A percentile compares a stretch with the other conserved stretches of the same genome.
phyloP scores from a whole-genome alignment of 2,329 filamentous ascomycete species.

The Hirsutella minnesotensis region DNA sequence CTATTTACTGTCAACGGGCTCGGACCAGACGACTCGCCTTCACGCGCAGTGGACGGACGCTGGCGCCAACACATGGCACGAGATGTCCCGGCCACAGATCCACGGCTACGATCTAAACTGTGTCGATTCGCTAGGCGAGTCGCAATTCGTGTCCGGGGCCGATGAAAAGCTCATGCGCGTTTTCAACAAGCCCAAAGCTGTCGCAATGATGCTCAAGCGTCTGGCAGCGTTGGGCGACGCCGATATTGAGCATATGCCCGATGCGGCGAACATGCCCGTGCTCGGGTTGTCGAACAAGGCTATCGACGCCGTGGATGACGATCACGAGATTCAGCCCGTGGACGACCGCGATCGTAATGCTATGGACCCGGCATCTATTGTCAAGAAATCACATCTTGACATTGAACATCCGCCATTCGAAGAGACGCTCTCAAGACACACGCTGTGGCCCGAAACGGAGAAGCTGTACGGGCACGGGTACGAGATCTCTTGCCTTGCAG shows the following conservation, averaged over 20 bases:
- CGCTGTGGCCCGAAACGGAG: slow-evolving; percentile 90
- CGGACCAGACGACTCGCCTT: slow-evolving; percentile 85
- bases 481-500: slow-evolving; percentile 81
- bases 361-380: slow-evolving; percentile 40
- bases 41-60: slow-evolving; percentile 63
- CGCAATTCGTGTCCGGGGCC: slow-evolving; percentile 83
- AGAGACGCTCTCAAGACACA: slow-evolving; percentile 78
- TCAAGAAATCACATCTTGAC: slow-evolving; percentile 50
- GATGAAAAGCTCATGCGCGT: slow-evolving; percentile 98
- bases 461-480: slow-evolving; percentile 98
- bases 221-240: slow-evolving; percentile 48
- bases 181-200: slow-evolving; percentile 77
- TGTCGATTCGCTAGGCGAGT: slow-evolving; percentile 60
- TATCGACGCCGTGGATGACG: slow-evolving; percentile 47
- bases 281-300: slow-evolving; percentile 95
- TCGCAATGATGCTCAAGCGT: slow-evolving; percentile 59
- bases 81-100: slow-evolving; percentile 90
- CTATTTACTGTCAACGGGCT: slow-evolving; percentile 79
- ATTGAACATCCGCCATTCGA: slow-evolving; percentile 71
- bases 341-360: slow-evolving; percentile 40
- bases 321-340: slow-evolving; percentile 29
- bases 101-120: slow-evolving; percentile 98
- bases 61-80: slow-evolving; percentile 63
- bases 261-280: slow-evolving; percentile 89
- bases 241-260: slow-evolving; percentile 47